Evolutionary conservation across 1,284 basidiomycete species (phyloP), one percentile per base, ranked within the genome.

Genomic region (Ceratorhiza oryzae-sativae): DNA sequence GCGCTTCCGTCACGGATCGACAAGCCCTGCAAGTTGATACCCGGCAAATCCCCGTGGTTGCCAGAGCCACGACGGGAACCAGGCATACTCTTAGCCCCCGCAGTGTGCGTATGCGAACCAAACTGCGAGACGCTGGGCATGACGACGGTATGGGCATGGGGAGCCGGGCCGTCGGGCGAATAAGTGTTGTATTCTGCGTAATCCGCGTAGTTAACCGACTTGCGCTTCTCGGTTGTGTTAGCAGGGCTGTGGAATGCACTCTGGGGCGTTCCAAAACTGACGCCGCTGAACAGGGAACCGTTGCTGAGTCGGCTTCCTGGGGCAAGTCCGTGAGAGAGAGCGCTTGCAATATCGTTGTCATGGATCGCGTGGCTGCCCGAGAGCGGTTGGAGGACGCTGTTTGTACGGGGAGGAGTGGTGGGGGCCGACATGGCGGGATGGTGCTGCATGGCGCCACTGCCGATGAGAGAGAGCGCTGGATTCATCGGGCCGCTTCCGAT

Each of bases 81-180:
- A 51, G 92, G 92, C 91, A 94, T 94, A 77, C 91, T 93, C 82
- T 92, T 93, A 2, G 91, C 90, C 65, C 90, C 91, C 30, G 86
- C 87, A 36, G 86, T 80, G 72, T 91, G 88, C 59, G 84, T 62
- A 32, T 71, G 58, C 15, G 56, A 72, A 55, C 62, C 71, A 63
- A 70, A 70, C 67, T 70, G 67, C 34, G 67, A 58, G 15, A 70
- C 67, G 39, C 41, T 48, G 23, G 53, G 67, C 55, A 70, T 59
- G 15, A 27, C 55, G 53, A 70, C 67, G 13, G 55, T 59, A 20
- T 59, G 67, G 6, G 67, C 18, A 55, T 59, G 67, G 25, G 67
- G 45, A 25, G 67, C 55, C 42, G 42, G 20, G 25, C 53, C 42
- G 42, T 68, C 68, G 32, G 70, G 59, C 13, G 65, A 63, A 32